Percentiles rank a stretch among this genome's conserved stretches.
Evolutionary conservation across 148 eudicot species (phyloP).

Genomic region (Rhododendron vialii): DNA sequence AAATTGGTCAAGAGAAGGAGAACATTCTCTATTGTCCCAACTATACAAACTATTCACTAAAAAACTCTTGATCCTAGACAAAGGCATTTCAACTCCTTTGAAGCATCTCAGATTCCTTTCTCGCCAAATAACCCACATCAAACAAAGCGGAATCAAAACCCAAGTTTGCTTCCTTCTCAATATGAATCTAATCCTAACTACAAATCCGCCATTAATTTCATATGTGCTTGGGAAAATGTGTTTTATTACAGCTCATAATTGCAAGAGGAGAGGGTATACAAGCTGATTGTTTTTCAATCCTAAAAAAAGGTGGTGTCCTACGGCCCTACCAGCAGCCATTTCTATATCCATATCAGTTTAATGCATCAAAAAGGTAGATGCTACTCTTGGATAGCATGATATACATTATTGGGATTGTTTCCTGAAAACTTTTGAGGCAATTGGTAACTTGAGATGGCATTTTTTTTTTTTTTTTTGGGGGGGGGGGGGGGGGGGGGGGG

Average conservation of each 20-base stretch:
- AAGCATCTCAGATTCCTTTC: no score
- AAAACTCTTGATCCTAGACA: no score
- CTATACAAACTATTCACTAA: no score
- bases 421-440: background rate
- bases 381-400: background rate
- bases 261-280: background rate
- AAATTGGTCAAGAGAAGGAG: no score
- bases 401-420: background rate
- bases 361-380: background rate
- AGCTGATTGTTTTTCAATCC: background rate
- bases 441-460: background rate
- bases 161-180: no score
- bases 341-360: background rate
- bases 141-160: no score
- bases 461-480: no score
- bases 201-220: background rate
- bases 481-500: no score
- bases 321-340: background rate
- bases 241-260: background rate
- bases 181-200: background rate
- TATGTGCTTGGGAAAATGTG: background rate
- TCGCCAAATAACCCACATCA: no score
- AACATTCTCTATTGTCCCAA: no score
- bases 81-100: no score
- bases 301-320: background rate